Evolutionary conservation across 306 rosid species (phyloP), one percentile per base, ranked within the genome.

Genomic region (Fragaria nilgerrensis): DNA sequence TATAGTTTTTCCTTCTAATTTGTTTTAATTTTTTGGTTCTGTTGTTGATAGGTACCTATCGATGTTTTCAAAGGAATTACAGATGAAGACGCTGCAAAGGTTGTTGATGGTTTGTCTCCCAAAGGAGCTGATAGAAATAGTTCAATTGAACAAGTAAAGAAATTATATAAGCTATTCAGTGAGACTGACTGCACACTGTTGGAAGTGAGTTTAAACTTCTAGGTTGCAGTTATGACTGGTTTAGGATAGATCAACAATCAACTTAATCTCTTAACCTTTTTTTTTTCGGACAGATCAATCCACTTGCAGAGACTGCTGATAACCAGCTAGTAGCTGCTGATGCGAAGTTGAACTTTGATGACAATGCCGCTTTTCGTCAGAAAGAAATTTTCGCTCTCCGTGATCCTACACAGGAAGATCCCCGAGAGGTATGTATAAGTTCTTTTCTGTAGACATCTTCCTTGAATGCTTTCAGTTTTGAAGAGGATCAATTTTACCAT

Each of bases 321-420:
- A 92, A 92, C 37, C 94, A 89, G 82, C 79, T 96, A 80, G 99
- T 96, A 79, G 99, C 99, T 81, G 99, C 99, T 81, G 99, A 96
- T 89, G 99, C 99, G 53, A 92, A 96, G 90, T 80, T 96, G 82
- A 96, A 96, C 86, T 96, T 96, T 84, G 99, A 96, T 70, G 98
- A 96, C 73, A 96, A 92, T 87, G 99, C 99, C 45, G 97, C 96
- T 23, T 95, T 78, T 79, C 99, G 97, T 45, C 97, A 81, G 82
- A 92, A 96, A 84, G 96, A 87, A 74, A 88, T 92, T 79, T 95
- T 95, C 52, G 36, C 93, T 71, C 96, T 95, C 34, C 99, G 99
- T 75, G 98, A 95, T 86, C 91, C 99, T 69, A 80, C 97, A 1
- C 99, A 95, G 75, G 99, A 95, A 88, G 99, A 95, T 90, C 97